A percentile compares a stretch with the other conserved stretches of the same genome.
phyloP scores from a whole-genome alignment of 2,329 filamentous ascomycete species.

The Decorospora gaudefroyi region DNA sequence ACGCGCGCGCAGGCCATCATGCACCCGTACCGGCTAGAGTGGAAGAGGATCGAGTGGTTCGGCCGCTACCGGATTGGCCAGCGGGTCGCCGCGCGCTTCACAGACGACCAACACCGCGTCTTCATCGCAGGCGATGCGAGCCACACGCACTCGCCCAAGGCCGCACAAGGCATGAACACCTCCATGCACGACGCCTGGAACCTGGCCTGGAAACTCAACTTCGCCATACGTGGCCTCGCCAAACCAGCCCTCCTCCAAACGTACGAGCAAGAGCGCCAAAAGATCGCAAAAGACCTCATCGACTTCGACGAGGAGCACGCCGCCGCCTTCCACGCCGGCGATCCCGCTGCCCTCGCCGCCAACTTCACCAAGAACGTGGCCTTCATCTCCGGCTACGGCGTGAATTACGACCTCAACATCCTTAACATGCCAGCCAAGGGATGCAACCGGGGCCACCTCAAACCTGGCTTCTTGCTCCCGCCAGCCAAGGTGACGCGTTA shows the following conservation, averaged over 20 bases:
- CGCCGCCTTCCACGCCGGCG: conserved; percentile 62
- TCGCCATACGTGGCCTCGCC: conserved; percentile 46
- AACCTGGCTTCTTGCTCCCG: conserved; percentile 57
- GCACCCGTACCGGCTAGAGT: conserved; percentile 52
- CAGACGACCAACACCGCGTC: conserved; percentile 48
- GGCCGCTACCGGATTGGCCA: conserved; percentile 58
- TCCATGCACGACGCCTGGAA: conserved; percentile 53
- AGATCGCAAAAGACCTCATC: conserved; percentile 52
- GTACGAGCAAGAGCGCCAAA: conserved; percentile 51
- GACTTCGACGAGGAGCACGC: conserved; percentile 56
- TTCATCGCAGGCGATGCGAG: conserved; percentile 58
- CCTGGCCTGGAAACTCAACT: conserved; percentile 53
- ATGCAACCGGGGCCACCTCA: conserved; percentile 53
- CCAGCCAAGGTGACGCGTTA: conserved; percentile 74
- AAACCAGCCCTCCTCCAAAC: conserved; percentile 47
- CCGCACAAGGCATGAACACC: conserved; percentile 54
- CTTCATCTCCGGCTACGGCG: conserved; percentile 74
- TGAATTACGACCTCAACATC: conserved; percentile 66
- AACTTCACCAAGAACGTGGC: conserved; percentile 73
- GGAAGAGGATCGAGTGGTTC: conserved; percentile 57
- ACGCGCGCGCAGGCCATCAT: conserved; percentile 60
- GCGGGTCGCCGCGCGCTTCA: conserved; percentile 53
- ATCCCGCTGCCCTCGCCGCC: conserved; percentile 65
- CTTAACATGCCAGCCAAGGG: conserved; percentile 63
- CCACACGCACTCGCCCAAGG: conserved; percentile 51